phyloP scores from a whole-genome alignment of 495 filamentous ascomycete genomes.

The Cryomyces antarcticus region DNA sequence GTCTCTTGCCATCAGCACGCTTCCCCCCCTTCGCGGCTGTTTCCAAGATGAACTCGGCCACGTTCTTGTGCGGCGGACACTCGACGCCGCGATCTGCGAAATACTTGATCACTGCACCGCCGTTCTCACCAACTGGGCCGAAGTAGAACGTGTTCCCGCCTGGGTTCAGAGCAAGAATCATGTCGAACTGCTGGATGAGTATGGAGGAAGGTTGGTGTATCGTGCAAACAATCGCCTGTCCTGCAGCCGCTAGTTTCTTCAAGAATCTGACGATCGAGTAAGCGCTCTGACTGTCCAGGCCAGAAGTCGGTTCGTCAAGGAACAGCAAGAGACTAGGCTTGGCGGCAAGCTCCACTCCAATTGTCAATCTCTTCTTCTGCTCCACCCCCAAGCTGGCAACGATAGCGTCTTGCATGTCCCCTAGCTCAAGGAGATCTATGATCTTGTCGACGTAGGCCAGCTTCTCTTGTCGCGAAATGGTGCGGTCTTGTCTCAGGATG shows the following conservation, averaged over 20 bases:
- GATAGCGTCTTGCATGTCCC: conserved; percentile 21
- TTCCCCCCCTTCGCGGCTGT: conserved; percentile 43
- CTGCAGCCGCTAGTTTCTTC: conserved; percentile 57
- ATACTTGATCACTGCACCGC: conserved; percentile 40
- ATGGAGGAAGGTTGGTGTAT: conserved; percentile 62
- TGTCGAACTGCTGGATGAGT: conserved; percentile 57
- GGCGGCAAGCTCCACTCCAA: conserved; percentile 80
- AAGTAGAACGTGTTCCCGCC: conserved; percentile 60
- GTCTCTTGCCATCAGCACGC: conserved; percentile 26
- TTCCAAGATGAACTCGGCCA: conserved; percentile 75
- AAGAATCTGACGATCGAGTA: conserved; percentile 69
- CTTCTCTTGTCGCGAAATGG: conserved; percentile 24
- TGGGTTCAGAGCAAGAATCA: conserved; percentile 48
- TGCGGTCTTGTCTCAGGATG: conserved; percentile 36
- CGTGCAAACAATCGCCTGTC: conserved; percentile 61
- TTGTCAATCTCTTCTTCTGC: conserved; percentile 58
- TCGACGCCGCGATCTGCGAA: conserved; percentile 40
- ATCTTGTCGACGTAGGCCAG: conserved; percentile 22
- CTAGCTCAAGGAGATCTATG: conserved; percentile 20
- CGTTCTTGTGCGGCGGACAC: conserved; percentile 46
- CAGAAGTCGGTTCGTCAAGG: conserved; percentile 65
- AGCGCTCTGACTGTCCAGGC: conserved; percentile 70
- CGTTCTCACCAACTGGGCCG: conserved; percentile 46
- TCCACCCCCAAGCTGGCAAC: conserved; percentile 38
- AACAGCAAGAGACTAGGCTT: conserved; percentile 67